Evolutionary conservation across 1,139 yeast species (phyloP).

Genomic region (Blastobotrys buckinghamii): DNA sequence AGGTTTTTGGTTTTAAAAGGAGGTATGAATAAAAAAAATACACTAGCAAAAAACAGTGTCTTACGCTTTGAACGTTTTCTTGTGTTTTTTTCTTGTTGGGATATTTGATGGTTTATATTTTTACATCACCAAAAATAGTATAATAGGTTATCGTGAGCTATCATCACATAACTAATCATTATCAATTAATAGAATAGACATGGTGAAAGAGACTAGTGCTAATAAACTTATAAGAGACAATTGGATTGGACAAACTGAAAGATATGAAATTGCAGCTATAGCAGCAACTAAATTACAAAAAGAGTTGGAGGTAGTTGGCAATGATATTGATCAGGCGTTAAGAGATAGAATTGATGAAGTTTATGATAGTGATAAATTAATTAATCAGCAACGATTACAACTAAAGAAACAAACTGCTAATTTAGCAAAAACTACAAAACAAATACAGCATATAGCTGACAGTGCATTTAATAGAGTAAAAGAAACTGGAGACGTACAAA

Average conservation of each 20-base stretch:
- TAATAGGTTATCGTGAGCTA: too few species aligned
- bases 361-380: conserved; percentile 22
- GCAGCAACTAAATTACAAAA: conserved; percentile 17
- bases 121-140: background rate
- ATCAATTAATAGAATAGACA: background rate
- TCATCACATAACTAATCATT: background rate
- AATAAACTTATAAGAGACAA: conserved; percentile 28
- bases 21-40: background rate
- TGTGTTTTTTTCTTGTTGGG: background rate
- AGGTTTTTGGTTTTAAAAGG: background rate
- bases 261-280: conserved; percentile 23
- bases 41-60: background rate
- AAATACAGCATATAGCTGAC: conserved; percentile 19
- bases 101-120: background rate
- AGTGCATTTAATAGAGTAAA: conserved; percentile 21
- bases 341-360: conserved; percentile 24
- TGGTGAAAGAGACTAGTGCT: conserved; percentile 25
- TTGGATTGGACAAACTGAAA: conserved; percentile 29
- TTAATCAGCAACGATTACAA: conserved; percentile 22
- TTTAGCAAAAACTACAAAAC: conserved; percentile 18
- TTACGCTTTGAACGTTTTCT: too few species aligned
- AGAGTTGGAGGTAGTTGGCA: conserved; percentile 19
- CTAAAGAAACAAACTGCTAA: conserved; percentile 18
- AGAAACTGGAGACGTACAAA: conserved; percentile 39
- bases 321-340: conserved; percentile 25